Evolutionary conservation across 2,329 filamentous ascomycete genomes (phyloP), one percentile per base, ranked within the genome.

Genomic region (Xylaria digitata): DNA sequence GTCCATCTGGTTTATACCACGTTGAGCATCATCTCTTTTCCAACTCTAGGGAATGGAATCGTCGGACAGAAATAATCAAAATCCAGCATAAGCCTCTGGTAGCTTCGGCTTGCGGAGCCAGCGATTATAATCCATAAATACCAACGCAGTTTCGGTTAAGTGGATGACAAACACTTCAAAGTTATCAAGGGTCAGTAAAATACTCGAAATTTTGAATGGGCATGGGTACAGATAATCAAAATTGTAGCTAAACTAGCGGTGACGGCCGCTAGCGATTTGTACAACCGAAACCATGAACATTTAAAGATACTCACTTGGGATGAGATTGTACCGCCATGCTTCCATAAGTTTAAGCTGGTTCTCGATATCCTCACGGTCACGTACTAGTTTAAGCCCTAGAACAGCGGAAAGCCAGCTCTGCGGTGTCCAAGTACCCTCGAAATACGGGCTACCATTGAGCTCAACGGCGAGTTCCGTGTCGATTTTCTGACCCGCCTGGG

Each of bases 361-460:
- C 43, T 49, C 53, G 8, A 80, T 74, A 46, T 76, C 72, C 48
- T 62, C 66, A 43, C 72, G 68, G 13, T 63, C 61, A 42, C 73
- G 67, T 21, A 71, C 69, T 5, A 81, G 59, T 46, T 78, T 70
- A 21, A 81, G 72, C 42, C 70, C 63, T 50, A 79, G 70, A 34
- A 81, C 71, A 6, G 78, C 78, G 3, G 71, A 63, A 63, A 80
- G 79, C 80, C 80, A 82, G 66, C 74, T 78, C 68, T 80, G 78
- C 19, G 80, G 80, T 19, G 80, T 79, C 80, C 80, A 82, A 8
- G 64, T 46, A 48, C 72, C 69, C 8, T 74, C 57, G 0, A 75
- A 72, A 54, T 82, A 82, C 2, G 72, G 68, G n/a, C 40, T 46
- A 13, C 73, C 70, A n/a, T 72, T 50, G 15, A 74, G 57, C 1